Percentiles rank a stretch among this genome's conserved stretches.
Conservation (phyloP, 768 basidiomycete species). For the Strobilomyces confusus region DNA sequence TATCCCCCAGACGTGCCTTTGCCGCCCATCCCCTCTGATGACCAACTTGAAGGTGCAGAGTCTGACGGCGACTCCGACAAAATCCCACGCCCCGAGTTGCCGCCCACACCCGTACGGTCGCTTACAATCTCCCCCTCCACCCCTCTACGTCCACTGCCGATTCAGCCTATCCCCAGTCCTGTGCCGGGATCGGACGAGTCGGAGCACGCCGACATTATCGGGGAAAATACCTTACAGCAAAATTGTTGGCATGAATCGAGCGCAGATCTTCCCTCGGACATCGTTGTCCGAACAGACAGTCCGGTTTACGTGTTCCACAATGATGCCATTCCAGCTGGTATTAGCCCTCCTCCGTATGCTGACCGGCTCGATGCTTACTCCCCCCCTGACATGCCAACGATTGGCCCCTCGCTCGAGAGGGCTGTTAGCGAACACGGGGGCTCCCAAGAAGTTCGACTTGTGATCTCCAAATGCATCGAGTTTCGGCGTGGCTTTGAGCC, state of each 20-base stretch:
- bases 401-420: constrained; percentile 22
- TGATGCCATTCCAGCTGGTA: constrained; percentile 2
- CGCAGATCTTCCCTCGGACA: neutral
- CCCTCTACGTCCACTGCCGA: constrained; percentile 13
- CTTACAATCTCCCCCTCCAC: neutral
- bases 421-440: constrained; percentile 16
- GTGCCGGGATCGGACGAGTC: constrained; percentile 11
- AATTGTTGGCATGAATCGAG: constrained; percentile 8
- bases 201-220: neutral
- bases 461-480: constrained; percentile 23
- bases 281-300: constrained; percentile 21
- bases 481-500: constrained; percentile 25
- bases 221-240: neutral
- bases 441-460: constrained; percentile 16
- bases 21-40: constrained; percentile 20
- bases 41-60: neutral
- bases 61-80: neutral
- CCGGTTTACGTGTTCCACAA: constrained; percentile 11
- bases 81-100: neutral
- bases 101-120: constrained; percentile 5
- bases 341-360: constrained; percentile 17
- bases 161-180: constrained; percentile 18
- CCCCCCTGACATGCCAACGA: constrained; percentile 4
- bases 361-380: constrained; percentile 4
- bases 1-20: constrained; percentile 18